These are phyloP conservation scores for Calonectria pseudoreteaudii DNA, from an alignment of 2,329 filamentous ascomycete genomes.

Conservation along the genomic window DNA sequence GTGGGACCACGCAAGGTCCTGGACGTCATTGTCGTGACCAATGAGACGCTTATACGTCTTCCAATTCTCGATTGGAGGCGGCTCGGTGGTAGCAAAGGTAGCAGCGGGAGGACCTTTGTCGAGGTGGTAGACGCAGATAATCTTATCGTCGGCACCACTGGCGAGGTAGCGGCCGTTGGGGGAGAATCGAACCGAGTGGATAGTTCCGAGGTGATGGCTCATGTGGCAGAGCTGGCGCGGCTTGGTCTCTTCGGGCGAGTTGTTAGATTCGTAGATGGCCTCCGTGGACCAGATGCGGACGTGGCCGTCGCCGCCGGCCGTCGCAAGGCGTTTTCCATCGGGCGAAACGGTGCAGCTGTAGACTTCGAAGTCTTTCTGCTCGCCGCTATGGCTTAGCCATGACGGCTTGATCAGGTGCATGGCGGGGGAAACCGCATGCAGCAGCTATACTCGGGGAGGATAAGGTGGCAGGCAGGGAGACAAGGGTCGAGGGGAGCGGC, in stretches of 20 bases:
- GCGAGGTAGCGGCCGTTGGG: constrained; percentile 95
- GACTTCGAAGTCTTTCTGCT: constrained; percentile 98
- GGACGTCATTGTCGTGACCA: constrained; percentile 98
- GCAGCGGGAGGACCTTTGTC: constrained; percentile 84
- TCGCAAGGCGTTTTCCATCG: constrained; percentile 91
- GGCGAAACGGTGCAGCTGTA: constrained; percentile 98
- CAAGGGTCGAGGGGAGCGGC: background rate
- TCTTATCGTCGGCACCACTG: constrained; percentile 97
- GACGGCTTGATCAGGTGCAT: constrained; percentile 95
- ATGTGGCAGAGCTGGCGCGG: constrained; percentile 97
- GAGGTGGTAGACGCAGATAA: constrained; percentile 95
- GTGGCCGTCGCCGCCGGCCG: constrained; percentile 96
- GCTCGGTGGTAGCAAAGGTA: constrained; percentile 90
- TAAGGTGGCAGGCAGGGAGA: background rate
- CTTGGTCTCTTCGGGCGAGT: constrained; percentile 76
- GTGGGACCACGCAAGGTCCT: constrained; percentile 96
- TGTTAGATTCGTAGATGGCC: constrained; percentile 84
- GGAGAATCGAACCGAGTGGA: constrained; percentile 97
- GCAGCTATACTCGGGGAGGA: background rate
- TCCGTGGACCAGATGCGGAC: constrained; percentile 98
- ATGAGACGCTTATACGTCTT: constrained; percentile 93
- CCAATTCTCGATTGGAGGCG: constrained; percentile 97
- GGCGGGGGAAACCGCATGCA: constrained; percentile 41
- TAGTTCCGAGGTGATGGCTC: constrained; percentile 98
- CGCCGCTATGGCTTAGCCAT: constrained; percentile 96